Evolutionary conservation across 768 basidiomycete genomes (phyloP).

Genomic region (Suillus clintonianus): DNA sequence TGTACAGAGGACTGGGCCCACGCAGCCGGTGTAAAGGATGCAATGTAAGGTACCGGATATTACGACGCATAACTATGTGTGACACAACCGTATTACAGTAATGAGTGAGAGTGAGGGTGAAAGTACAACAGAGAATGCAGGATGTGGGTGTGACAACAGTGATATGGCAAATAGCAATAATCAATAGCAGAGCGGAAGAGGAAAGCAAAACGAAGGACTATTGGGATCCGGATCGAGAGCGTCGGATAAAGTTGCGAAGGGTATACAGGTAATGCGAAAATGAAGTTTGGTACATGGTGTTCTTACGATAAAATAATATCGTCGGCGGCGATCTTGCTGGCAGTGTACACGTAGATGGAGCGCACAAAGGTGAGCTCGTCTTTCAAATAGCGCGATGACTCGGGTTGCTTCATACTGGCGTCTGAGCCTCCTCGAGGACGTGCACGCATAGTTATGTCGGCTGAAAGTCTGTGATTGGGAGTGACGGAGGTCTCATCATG

Average conservation of each 20-base stretch:
- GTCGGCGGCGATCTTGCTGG: conserved; percentile 42
- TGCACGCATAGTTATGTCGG: conserved; percentile 11
- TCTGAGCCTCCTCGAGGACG: conserved; percentile 9
- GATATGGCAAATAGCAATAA: conserved; percentile 5
- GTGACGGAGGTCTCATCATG: background rate
- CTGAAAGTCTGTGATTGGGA: conserved; percentile 15
- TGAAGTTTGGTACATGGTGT: background rate
- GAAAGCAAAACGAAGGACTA: conserved; percentile 5
- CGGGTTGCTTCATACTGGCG: conserved; percentile 16
- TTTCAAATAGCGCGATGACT: conserved; percentile 27
- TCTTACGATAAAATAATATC: conserved; percentile 16
- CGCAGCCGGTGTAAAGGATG: background rate
- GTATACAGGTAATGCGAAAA: background rate
- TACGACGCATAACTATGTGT: background rate
- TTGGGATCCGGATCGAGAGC: background rate
- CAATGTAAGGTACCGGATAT: background rate
- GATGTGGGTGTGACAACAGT: background rate
- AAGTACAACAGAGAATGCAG: conserved; percentile 17
- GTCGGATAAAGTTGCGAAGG: background rate
- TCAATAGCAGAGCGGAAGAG: conserved; percentile 8
- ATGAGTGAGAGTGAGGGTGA: background rate
- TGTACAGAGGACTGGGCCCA: background rate
- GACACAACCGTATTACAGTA: background rate
- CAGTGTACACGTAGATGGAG: conserved; percentile 53
- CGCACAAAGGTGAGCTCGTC: conserved; percentile 52